Base-by-base conservation (phyloP, 2,329 filamentous ascomycete species). In the Pleomassaria siparia region DNA sequence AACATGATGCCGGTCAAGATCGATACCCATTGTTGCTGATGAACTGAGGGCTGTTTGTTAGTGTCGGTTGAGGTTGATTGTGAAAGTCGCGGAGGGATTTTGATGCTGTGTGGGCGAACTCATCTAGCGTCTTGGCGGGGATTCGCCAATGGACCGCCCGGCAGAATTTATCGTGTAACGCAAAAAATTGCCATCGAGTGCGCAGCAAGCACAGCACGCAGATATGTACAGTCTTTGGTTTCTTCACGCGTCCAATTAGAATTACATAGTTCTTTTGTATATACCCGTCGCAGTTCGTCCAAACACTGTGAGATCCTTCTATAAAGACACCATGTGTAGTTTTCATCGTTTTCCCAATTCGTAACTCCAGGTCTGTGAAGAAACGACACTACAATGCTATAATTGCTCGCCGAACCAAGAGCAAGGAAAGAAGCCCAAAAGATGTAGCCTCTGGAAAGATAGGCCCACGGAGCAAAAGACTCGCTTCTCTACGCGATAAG, bases 1-100 rank as follows among this genome's bases (percentile, higher is more conserved):
- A 73, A 83, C 80, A 77, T 84, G 81, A 75, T 84, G 81, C 72
- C 75, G 75, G 74, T 83, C 79, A 55, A 72, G 65, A 65, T 72
- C 69, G 56, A 72, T 72, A 57, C 69, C 69, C 65, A 69, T 69
- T 58, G 63, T 68, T 64, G 57, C 57, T 63, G 64, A 59, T 43
- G 60, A 22, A 63, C 57, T 60, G 59, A 62, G 55, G 28, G 53
- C 28, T n/a, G n/a, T 22, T 29, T 16, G 37, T 40, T 40, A 24
- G 37, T 26, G 64, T 58, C 58, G 60, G 63, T 67, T 65, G 48
- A 40, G 26, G 15, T 45, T 40, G 43, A 40, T 3, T 6, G n/a
- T 36, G 29, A 33, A 7, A 37, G 35, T 37, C 16, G 40, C 40
- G 33, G 33, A 15, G 30, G 44, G 51, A 57, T 47, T 49, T 51